Conservation (phyloP, 2,329 filamentous ascomycete genomes). For the Neonectria sp. region DNA sequence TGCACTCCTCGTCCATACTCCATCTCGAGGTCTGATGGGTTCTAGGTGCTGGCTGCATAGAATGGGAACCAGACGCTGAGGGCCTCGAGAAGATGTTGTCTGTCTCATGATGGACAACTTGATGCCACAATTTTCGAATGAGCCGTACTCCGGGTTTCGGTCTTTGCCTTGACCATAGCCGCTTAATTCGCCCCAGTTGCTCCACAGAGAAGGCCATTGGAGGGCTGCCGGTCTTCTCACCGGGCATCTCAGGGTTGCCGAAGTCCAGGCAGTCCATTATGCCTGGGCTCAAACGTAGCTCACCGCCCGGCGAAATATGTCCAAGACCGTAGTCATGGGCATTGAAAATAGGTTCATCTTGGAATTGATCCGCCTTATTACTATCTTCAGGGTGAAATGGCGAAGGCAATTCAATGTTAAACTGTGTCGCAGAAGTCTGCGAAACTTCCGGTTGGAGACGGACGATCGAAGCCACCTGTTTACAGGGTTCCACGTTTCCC, state of each 20-base stretch:
- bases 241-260: background rate
- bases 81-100: conserved; percentile 20
- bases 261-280: conserved; percentile 5
- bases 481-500: too few species aligned
- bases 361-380: background rate
- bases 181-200: conserved; percentile 12
- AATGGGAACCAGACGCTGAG: background rate
- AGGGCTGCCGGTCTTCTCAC: background rate
- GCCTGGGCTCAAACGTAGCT: background rate
- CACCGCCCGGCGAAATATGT: background rate
- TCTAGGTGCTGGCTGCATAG: too few species aligned
- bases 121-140: conserved; percentile 2
- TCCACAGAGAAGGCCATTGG: conserved; percentile 7
- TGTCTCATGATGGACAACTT: conserved; percentile 14
- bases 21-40: background rate
- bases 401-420: too few species aligned
- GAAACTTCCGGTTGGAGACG: too few species aligned
- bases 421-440: too few species aligned
- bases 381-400: too few species aligned
- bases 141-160: background rate
- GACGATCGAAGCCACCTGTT: too few species aligned
- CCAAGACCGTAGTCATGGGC: background rate
- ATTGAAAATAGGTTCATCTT: background rate
- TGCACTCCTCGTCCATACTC: conserved; percentile 16
- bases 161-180: conserved; percentile 21